Percentiles rank a stretch among this genome's conserved stretches.
Evolutionary conservation across 2,329 filamentous ascomycete genomes (phyloP).

Genomic region (Neofusicoccum sp.): DNA sequence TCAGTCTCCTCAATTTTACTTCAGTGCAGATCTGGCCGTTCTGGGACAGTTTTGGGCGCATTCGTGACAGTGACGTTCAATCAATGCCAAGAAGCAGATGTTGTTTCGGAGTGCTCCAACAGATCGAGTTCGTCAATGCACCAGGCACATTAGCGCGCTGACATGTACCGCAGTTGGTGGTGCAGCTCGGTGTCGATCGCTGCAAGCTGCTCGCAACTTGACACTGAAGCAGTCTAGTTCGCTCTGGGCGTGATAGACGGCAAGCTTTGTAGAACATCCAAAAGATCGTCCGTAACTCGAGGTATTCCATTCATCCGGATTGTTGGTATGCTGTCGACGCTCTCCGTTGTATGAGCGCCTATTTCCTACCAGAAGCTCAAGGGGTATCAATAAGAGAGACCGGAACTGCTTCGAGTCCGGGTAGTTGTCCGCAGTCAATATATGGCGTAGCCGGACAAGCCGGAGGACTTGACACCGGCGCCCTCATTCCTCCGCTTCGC

Average conservation of each 20-base stretch:
- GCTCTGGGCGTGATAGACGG: not conserved
- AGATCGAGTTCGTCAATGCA: not conserved
- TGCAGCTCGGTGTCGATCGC: not conserved
- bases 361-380: not conserved
- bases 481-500: constrained; percentile 13
- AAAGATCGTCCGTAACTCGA: not conserved
- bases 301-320: not conserved
- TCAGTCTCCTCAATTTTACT: not conserved
- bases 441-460: not conserved
- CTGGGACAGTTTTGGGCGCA: not conserved
- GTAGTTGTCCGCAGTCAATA: not conserved
- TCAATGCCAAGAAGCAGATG: not conserved
- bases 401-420: not conserved
- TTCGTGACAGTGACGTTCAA: not conserved
- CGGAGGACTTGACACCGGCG: not conserved
- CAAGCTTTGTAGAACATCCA: not conserved
- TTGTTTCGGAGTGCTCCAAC: not conserved
- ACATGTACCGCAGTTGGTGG: not conserved
- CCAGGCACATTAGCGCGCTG: not conserved
- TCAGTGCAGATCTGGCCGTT: not conserved
- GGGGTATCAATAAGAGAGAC: not conserved
- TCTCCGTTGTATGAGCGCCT: not conserved
- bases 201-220: not conserved
- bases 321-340: not conserved
- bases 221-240: not conserved